phyloP scores from a whole-genome alignment of 2,329 filamentous ascomycete species.

The Nothophaeocryptopus gaeumannii region DNA sequence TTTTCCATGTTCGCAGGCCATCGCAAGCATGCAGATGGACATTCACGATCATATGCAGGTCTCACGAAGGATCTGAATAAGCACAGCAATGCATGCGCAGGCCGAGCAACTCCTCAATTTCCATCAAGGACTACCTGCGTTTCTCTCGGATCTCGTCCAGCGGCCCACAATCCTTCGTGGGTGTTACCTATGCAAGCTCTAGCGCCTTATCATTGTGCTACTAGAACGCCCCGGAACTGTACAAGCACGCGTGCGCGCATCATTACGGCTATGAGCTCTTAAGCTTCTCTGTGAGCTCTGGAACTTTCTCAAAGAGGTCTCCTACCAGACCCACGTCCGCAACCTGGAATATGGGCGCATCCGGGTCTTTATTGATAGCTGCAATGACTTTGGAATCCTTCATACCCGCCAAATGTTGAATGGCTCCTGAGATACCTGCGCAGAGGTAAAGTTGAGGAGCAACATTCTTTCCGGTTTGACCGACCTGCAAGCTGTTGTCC shows the following conservation, averaged over 20 bases:
- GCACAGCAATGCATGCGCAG: too few species aligned
- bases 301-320: conserved; percentile 92
- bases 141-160: conserved; percentile 4
- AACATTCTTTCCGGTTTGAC: conserved; percentile 98
- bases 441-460: conserved; percentile 93
- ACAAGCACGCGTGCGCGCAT: background rate
- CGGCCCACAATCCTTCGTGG: background rate
- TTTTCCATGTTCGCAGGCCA: too few species aligned
- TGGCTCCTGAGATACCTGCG: conserved; percentile 93
- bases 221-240: conserved; percentile 1
- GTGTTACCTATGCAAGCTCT: conserved; percentile 2
- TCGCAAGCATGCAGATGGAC: too few species aligned
- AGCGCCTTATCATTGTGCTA: background rate
- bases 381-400: conserved; percentile 99
- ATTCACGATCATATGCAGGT: too few species aligned
- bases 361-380: conserved; percentile 95
- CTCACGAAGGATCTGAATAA: too few species aligned
- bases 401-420: conserved; percentile 98
- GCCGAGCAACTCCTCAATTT: too few species aligned
- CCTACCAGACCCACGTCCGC: conserved; percentile 94
- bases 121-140: conserved; percentile 1
- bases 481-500: conserved; percentile 96
- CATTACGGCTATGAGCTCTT: conserved; percentile 47
- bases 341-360: conserved; percentile 97
- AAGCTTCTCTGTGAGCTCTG: conserved; percentile 92